Evolutionary conservation across 2,329 filamentous ascomycete species (phyloP), one percentile per base, ranked within the genome.

Genomic region (Trichoderma oligosporum): DNA sequence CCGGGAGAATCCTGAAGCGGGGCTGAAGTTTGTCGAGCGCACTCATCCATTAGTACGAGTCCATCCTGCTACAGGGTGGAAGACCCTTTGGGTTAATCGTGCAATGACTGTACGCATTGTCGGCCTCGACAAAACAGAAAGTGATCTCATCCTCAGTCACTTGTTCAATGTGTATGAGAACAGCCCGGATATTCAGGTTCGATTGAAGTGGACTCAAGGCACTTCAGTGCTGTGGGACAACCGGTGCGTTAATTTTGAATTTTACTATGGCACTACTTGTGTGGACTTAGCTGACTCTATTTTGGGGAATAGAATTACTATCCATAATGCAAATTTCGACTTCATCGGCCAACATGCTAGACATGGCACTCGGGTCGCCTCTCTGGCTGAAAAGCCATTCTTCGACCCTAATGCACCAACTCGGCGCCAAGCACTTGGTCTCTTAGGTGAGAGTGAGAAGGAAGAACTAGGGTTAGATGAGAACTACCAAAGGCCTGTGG

Each of bases 31-130:
- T 63, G 72, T 90, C n/a, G 86, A 89, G 70, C 79, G 86, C 6
- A 74, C 79, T 8, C 87, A 89, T 66, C 86, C 86, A 0, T 68
- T 90, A 8, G 86, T 90, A 2, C 78, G 87, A 3, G 82, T 87
- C 0, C 86, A 90, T 66, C 87, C 87, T 0, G 86, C 83, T 0
- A 90, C 87, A 0, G 87, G 86, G 0, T 89, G 87, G 87, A 90
- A 89, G 69, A 78, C 84, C 0, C 76, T 90, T 0, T 90, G 80
- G 76, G 87, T 90, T 0, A 90, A 90, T 67, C 79, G 86, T 3
- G 76, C 82, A 2, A 85, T 89, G 79, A 89, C 86, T 0, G 78
- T 79, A 5, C 76, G 80, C 0, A 89, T 90, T 46, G 82, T 89
- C 0, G 87, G 86, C 0, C 69, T 90, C 0, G 86, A 90, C 63